These are phyloP conservation scores for Madurella fahalii DNA, from an alignment of 2,329 filamentous ascomycete species.

Conservation along the genomic window DNA sequence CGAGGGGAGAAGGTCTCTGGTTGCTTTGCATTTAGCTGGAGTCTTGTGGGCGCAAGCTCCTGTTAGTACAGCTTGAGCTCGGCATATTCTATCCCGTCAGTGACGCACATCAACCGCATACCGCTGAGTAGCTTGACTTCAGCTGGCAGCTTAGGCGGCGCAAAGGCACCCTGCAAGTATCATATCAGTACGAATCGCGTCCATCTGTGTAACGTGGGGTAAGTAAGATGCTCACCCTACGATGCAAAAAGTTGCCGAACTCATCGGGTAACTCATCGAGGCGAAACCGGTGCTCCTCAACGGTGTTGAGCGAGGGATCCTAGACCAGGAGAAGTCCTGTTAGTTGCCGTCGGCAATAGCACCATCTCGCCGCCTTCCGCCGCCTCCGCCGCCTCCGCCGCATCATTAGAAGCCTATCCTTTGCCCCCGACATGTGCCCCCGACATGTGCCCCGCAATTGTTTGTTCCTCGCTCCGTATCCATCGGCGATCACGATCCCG, in stretches of 20 bases:
- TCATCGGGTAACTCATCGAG: conserved; percentile 54
- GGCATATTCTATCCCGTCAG: no score
- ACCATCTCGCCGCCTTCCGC: not conserved
- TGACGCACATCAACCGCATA: conserved; percentile 51
- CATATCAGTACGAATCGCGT: not conserved
- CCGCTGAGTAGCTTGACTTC: conserved; percentile 47
- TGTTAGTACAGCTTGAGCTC: not conserved
- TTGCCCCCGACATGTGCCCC: not conserved
- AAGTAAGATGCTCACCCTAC: conserved; percentile 38
- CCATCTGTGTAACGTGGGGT: not conserved
- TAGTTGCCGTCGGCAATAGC: not conserved
- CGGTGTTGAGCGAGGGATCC: conserved; percentile 47
- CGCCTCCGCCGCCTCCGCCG: conserved; percentile 1
- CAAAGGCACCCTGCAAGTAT: conserved; percentile 47
- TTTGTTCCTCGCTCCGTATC: not conserved
- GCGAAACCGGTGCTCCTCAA: conserved; percentile 49
- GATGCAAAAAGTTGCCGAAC: conserved; percentile 54
- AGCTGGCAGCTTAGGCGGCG: conserved; percentile 40
- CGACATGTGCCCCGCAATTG: no score
- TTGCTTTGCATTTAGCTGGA: conserved; percentile 53
- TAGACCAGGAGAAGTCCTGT: conserved; percentile 26
- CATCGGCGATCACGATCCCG: not conserved
- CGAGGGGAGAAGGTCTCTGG: conserved; percentile 55
- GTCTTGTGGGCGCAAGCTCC: conserved; percentile 33
- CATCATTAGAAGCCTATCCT: not conserved